These are phyloP conservation scores for Saturnispora quitensis DNA, from an alignment of 805 yeast genomes.

Conservation along the genomic window DNA sequence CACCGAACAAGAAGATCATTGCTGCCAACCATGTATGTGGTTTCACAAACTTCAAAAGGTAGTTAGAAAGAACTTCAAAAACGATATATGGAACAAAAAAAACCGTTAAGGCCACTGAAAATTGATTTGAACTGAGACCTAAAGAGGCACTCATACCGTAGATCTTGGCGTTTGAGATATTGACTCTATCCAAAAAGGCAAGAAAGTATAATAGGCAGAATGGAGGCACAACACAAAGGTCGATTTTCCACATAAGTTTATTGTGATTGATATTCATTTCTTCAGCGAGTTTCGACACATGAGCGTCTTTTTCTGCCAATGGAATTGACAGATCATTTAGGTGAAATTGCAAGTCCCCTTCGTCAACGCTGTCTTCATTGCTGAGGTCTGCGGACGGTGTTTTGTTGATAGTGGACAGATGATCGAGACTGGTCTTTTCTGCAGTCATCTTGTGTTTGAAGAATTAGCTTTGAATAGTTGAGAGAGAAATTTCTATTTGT, in stretches of 20 bases:
- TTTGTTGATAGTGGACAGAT: background rate
- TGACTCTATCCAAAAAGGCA: constrained; percentile 74
- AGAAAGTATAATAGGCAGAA: constrained; percentile 65
- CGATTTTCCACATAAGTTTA: constrained; percentile 54
- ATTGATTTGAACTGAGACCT: constrained; percentile 46
- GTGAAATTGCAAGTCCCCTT: background rate
- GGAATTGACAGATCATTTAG: constrained; percentile 14
- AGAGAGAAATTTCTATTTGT: background rate
- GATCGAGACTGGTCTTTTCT: background rate
- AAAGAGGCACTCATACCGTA: constrained; percentile 57
- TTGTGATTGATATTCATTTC: constrained; percentile 44
- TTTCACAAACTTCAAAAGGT: constrained; percentile 43
- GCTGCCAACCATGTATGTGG: constrained; percentile 59
- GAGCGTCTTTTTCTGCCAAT: constrained; percentile 18
- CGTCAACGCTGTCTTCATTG: background rate
- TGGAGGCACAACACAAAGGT: constrained; percentile 65
- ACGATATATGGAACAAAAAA: constrained; percentile 64
- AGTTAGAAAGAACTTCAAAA: constrained; percentile 59
- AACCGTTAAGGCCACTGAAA: constrained; percentile 54
- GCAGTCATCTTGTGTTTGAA: background rate
- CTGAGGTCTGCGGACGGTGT: background rate
- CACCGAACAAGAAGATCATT: constrained; percentile 57
- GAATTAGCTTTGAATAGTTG: background rate
- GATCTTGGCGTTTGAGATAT: constrained; percentile 71
- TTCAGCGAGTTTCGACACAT: constrained; percentile 31